These are phyloP conservation scores for Camptophora hylomeconis DNA, from an alignment of 2,329 filamentous ascomycete species.

Conservation along the genomic window DNA sequence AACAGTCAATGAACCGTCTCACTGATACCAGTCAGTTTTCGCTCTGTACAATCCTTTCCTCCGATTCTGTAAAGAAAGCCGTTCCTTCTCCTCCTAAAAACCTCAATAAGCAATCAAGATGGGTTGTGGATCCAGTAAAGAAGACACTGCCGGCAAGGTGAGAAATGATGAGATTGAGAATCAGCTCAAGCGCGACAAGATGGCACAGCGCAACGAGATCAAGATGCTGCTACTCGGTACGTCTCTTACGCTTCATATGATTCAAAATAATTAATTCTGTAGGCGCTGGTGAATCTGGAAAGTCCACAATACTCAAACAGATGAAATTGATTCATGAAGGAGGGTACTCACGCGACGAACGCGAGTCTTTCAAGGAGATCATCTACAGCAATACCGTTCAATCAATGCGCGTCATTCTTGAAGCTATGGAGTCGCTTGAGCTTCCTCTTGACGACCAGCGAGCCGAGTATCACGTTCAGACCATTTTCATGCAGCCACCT, in stretches of 20 bases:
- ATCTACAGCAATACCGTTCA: conserved; percentile 61
- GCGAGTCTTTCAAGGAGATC: conserved; percentile 58
- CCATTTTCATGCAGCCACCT: conserved; percentile 95
- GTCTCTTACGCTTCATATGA: conserved; percentile 23
- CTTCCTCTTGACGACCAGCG: conserved; percentile 81
- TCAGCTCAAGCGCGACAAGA: conserved; percentile 94
- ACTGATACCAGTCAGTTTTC: too few species aligned
- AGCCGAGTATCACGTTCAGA: conserved; percentile 95
- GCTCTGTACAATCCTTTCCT: too few species aligned
- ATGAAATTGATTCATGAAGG: conserved; percentile 99
- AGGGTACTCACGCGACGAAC: conserved; percentile 85
- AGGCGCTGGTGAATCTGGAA: conserved; percentile 97
- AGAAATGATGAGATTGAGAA: conserved; percentile 99
- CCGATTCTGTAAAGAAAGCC: too few species aligned
- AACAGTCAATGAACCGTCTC: too few species aligned
- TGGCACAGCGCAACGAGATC: conserved; percentile 98
- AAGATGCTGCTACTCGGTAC: conserved; percentile 98
- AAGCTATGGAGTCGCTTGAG: conserved; percentile 56
- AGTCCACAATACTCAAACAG: conserved; percentile 89
- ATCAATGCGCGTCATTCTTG: conserved; percentile 57
- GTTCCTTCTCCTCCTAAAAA: too few species aligned
- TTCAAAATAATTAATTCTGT: conserved; percentile 1
- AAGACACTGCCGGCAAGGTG: conserved; percentile 99
- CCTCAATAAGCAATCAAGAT: conserved; percentile 61
- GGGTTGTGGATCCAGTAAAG: conserved; percentile 99